These are phyloP conservation scores for Nephelium lappaceum DNA, from an alignment of 345 rosid genomes.

Conservation along the genomic window DNA sequence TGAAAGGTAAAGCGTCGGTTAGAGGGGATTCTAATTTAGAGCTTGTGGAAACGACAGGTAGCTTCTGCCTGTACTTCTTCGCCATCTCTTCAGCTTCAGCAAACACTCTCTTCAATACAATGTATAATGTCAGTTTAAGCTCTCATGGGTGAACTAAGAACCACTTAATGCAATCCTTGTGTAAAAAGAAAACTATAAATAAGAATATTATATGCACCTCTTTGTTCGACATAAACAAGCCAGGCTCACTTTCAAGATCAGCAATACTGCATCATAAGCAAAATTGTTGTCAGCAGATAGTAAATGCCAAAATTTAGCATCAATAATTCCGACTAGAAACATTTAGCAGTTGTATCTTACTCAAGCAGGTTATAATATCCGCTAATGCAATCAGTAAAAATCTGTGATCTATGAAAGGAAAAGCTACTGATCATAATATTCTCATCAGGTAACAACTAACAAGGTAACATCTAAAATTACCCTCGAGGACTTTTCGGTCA, in stretches of 20 bases:
- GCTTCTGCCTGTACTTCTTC: slow-evolving; percentile 64
- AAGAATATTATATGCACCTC: slow-evolving; percentile 53
- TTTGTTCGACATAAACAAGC: slow-evolving; percentile 67
- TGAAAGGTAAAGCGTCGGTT: slow-evolving; percentile 39
- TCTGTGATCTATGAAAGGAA: not conserved
- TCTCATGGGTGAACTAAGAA: not conserved
- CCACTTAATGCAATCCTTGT: not conserved
- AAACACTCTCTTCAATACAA: slow-evolving; percentile 61
- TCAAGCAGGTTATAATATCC: not conserved
- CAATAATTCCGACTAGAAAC: not conserved
- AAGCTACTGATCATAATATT: not conserved
- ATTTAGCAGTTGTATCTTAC: not conserved
- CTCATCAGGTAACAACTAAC: not conserved
- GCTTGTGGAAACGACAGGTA: slow-evolving; percentile 34
- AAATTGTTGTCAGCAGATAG: not conserved
- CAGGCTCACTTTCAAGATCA: slow-evolving; percentile 90
- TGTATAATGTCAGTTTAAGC: slow-evolving; percentile 15
- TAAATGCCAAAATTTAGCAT: not conserved
- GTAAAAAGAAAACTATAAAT: not conserved
- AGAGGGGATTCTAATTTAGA: slow-evolving; percentile 36
- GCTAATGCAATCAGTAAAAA: not conserved
- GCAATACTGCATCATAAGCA: slow-evolving; percentile 57
- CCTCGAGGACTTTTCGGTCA: not conserved
- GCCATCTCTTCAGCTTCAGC: slow-evolving; percentile 91
- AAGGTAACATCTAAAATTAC: not conserved